A percentile compares a stretch with the other conserved stretches of the same genome.
Conservation (phyloP, 129 eudicot species). For the Artemisia tridentata region DNA sequence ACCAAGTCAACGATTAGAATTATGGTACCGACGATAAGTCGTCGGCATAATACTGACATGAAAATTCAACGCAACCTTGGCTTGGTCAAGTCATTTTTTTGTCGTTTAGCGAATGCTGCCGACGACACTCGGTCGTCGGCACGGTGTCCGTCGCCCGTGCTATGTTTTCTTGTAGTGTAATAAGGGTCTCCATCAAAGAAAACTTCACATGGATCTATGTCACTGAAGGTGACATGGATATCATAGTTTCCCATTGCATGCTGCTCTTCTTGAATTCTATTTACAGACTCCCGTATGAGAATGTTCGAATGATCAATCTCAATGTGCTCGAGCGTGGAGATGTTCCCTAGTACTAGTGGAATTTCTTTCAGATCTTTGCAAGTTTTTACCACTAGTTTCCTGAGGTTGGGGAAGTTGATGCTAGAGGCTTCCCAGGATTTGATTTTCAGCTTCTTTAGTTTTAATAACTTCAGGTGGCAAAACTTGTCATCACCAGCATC, state of each 20-base stretch:
- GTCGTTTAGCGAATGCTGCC: too few relatives aligned
- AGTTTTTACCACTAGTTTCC: background rate
- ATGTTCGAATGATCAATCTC: conserved; percentile 5
- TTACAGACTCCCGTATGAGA: conserved; percentile 8
- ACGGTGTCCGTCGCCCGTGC: too few relatives aligned
- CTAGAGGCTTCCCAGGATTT: conserved; percentile 22
- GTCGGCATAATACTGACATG: too few relatives aligned
- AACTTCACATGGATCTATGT: too few relatives aligned
- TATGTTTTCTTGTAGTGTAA: too few relatives aligned
- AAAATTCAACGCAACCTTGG: too few relatives aligned
- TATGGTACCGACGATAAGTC: too few relatives aligned
- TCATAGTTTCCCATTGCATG: conserved; percentile 19
- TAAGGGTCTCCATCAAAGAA: too few relatives aligned
- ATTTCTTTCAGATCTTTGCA: conserved; percentile 25
- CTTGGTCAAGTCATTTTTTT: too few relatives aligned
- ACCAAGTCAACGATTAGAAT: too few relatives aligned
- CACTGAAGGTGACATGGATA: too few relatives aligned
- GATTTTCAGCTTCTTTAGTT: conserved; percentile 2
- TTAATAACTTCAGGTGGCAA: conserved; percentile 26
- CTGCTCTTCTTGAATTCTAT: conserved; percentile 12
- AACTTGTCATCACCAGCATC: conserved; percentile 29
- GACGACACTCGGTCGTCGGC: too few relatives aligned
- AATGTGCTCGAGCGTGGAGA: conserved; percentile 30
- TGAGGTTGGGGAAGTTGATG: conserved; percentile 27
- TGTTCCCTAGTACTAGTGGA: conserved; percentile 23